Evolutionary conservation across 768 basidiomycete genomes (phyloP).

Genomic region (Gloeopeniophorella convolvens): DNA sequence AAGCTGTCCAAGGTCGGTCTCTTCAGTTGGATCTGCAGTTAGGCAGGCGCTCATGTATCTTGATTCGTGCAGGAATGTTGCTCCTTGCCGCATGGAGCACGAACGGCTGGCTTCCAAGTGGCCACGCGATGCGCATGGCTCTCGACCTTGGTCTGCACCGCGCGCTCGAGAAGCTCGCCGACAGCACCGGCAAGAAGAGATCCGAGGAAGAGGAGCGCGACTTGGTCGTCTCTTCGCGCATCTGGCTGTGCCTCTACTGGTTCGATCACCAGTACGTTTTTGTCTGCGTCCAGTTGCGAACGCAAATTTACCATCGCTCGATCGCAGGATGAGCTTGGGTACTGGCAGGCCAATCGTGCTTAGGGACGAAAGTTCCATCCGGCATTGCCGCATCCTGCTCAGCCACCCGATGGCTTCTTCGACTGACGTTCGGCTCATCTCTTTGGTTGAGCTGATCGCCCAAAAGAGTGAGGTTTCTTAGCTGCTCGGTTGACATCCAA

Average conservation of each 20-base stretch:
- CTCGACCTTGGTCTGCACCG: conserved; percentile 89
- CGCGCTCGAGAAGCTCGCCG: conserved; percentile 85
- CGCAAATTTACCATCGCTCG: conserved; percentile 13
- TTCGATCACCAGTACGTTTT: conserved; percentile 84
- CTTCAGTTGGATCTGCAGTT: not conserved
- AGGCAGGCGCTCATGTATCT: not conserved
- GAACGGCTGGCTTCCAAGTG: conserved; percentile 91
- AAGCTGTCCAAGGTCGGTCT: conserved; percentile 79
- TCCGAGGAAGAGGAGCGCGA: conserved; percentile 83
- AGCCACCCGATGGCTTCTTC: conserved; percentile 82
- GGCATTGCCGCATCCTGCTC: conserved; percentile 75
- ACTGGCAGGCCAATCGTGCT: conserved; percentile 88
- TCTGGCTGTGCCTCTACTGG: conserved; percentile 94
- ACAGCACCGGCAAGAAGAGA: conserved; percentile 56
- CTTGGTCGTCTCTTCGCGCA: conserved; percentile 84
- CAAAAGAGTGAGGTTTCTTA: conserved; percentile 66
- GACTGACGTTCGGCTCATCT: conserved; percentile 84
- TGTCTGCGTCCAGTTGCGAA: not conserved
- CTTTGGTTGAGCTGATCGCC: conserved; percentile 83
- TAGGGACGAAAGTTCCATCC: conserved; percentile 82
- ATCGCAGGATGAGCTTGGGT: conserved; percentile 75
- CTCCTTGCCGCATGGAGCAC: conserved; percentile 91
- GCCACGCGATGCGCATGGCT: conserved; percentile 95
- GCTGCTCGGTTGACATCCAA: not conserved
- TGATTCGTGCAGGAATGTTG: conserved; percentile 61